These are phyloP conservation scores for Malus orientalis DNA, from an alignment of 306 rosid species.

Conservation along the genomic window DNA sequence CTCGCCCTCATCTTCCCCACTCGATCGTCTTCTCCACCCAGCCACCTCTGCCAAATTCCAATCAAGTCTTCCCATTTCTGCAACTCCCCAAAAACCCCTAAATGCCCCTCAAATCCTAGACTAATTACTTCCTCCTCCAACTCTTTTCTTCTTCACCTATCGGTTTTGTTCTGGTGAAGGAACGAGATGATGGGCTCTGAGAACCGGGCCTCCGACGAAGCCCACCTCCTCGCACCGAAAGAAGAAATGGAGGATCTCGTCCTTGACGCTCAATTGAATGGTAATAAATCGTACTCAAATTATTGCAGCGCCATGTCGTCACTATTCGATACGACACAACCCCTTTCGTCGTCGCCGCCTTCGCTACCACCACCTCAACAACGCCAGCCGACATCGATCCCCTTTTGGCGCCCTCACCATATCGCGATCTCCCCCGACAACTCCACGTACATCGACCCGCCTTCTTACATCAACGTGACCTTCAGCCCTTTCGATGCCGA, in stretches of 20 bases:
- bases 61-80: background rate
- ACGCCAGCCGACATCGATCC: slow-evolving; percentile 33
- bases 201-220: slow-evolving; percentile 43
- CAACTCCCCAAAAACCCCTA: background rate
- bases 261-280: slow-evolving; percentile 45
- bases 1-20: too few relatives aligned
- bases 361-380: background rate
- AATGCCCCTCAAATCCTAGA: background rate
- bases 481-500: slow-evolving; percentile 66
- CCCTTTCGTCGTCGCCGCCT: slow-evolving; percentile 22
- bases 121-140: background rate
- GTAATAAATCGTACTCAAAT: slow-evolving; percentile 36
- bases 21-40: too few relatives aligned
- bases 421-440: slow-evolving; percentile 22
- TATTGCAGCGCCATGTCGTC: slow-evolving; percentile 75
- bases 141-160: background rate
- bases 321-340: slow-evolving; percentile 42
- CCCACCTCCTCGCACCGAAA: slow-evolving; percentile 37
- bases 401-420: slow-evolving; percentile 36
- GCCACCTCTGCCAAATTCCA: background rate
- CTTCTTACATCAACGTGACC: slow-evolving; percentile 59
- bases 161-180: background rate
- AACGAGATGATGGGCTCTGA: slow-evolving; percentile 82
- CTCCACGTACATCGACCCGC: slow-evolving; percentile 50
- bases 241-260: slow-evolving; percentile 54